Percentiles rank a stretch among this genome's conserved stretches.
phyloP scores from a whole-genome alignment of 257 asterid genomes.

The Gardenia jasminoides region DNA sequence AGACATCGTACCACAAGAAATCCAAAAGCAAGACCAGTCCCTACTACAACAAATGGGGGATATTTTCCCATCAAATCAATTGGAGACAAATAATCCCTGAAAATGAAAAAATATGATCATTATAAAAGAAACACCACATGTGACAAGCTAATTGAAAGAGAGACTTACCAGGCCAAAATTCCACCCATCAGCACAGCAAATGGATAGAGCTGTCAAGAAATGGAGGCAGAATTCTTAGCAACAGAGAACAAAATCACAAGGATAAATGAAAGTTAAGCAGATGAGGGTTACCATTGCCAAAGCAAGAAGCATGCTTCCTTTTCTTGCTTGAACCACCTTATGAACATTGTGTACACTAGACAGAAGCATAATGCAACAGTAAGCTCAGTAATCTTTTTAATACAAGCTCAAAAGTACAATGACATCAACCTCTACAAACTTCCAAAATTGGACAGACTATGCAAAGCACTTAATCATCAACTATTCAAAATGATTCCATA shows the following conservation, averaged over 20 bases:
- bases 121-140: slow-evolving; percentile 12
- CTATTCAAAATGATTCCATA: not conserved
- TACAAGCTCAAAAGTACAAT: not conserved
- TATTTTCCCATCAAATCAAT: slow-evolving; percentile 58
- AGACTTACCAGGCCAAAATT: slow-evolving; percentile 67
- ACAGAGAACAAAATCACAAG: not conserved
- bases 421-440: not conserved
- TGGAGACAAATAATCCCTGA: slow-evolving; percentile 89
- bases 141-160: slow-evolving; percentile 7
- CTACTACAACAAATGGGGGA: slow-evolving; percentile 65
- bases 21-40: slow-evolving; percentile 91
- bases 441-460: not conserved
- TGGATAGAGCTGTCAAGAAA: slow-evolving; percentile 71
- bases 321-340: slow-evolving; percentile 73
- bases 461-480: not conserved
- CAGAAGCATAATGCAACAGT: slow-evolving; percentile 17
- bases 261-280: slow-evolving; percentile 1
- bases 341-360: slow-evolving; percentile 70
- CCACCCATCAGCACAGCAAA: slow-evolving; percentile 72
- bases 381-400: not conserved
- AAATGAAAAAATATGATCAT: slow-evolving; percentile 8
- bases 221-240: slow-evolving; percentile 14
- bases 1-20: slow-evolving; percentile 81
- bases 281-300: slow-evolving; percentile 71
- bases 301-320: slow-evolving; percentile 79